These are phyloP conservation scores for Phytophthora hibernalis DNA, from an alignment of 352 stramenopile genomes.

Conservation along the genomic window DNA sequence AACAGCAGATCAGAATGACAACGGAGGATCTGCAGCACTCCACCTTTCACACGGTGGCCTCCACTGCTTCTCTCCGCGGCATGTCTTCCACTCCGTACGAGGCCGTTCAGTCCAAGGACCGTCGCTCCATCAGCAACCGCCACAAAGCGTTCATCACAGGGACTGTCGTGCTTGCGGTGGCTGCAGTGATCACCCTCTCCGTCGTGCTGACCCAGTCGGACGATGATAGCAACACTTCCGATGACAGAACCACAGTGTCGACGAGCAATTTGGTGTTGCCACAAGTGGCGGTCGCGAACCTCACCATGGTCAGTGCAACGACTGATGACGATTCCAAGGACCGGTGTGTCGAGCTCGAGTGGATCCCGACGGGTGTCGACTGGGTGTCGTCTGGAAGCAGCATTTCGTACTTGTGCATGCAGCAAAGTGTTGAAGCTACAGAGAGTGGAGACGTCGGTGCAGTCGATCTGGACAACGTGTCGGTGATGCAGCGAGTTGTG, in stretches of 20 bases:
- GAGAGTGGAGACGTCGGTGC: conserved; percentile 21
- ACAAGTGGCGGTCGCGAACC: conserved; percentile 31
- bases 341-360: conserved; percentile 34
- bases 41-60: conserved; percentile 11
- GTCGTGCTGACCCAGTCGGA: conserved; percentile 27
- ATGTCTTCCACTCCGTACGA: conserved; percentile 20
- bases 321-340: conserved; percentile 34
- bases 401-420: conserved; percentile 42
- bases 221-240: conserved; percentile 15
- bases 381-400: conserved; percentile 33
- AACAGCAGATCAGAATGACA: conserved; percentile 16
- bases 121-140: conserved; percentile 20
- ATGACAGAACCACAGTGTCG: conserved; percentile 1
- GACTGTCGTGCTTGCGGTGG: conserved; percentile 15
- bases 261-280: conserved; percentile 18
- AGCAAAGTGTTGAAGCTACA: conserved; percentile 30
- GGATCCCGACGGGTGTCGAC: conserved; percentile 44
- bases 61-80: conserved; percentile 7
- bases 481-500: conserved; percentile 33
- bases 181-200: conserved; percentile 24
- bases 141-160: conserved; percentile 26
- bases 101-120: conserved; percentile 13
- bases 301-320: conserved; percentile 24
- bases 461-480: conserved; percentile 25
- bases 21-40: conserved; percentile 14